Evolutionary conservation across 371 early-diverging fungal species (phyloP), one percentile per base, ranked within the genome.

Genomic region (Chytridium lagenaria): DNA sequence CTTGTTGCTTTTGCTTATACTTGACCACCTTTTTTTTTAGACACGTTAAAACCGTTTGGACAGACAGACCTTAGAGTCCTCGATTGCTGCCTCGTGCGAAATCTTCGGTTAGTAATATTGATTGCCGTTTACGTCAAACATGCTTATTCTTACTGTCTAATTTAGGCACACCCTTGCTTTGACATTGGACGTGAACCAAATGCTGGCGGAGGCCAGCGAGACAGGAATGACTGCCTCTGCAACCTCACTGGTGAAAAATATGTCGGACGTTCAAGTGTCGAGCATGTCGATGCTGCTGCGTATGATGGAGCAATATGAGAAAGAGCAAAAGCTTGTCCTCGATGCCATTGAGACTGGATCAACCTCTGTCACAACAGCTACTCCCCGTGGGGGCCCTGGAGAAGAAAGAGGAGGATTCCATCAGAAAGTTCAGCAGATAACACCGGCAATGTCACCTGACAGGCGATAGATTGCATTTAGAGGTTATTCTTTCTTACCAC

Each of bases 241-340:
- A 28, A 66, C 66, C 10, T 66, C 66, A 2, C 44, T 66, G 2
- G 66, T 66, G 5, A 38, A 44, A 7, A 66, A 66, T 30, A 66
- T 66, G 66, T 16, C 66, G 28, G 66, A 66, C 44, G 66, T 66
- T 44, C 66, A 66, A 30, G 66, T 66, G 23, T 66, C 66, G 5
- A 66, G 44, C 15, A 7, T 66, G 39, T 66, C 66, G 26, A 66
- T 66, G 66, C 66, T 66, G 10, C 30, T 66, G 23, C 38, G 66
- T 12, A 66, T 66, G 66, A 66, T 66, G 66, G 66, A 66, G 28
- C 66, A 66, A 44, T 44, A 16, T 44, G 66, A 66, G 28, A 38
- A 44, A 23, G 66, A 66, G 44, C 39, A 66, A 22, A 38, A 26
- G 26, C 2, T 66, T 2, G 66, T 66, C 5, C 2, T 66, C n/a